Evolutionary conservation across 306 rosid genomes (phyloP), one percentile per base, ranked within the genome.

Genomic region (Vachellia pachyceras): DNA sequence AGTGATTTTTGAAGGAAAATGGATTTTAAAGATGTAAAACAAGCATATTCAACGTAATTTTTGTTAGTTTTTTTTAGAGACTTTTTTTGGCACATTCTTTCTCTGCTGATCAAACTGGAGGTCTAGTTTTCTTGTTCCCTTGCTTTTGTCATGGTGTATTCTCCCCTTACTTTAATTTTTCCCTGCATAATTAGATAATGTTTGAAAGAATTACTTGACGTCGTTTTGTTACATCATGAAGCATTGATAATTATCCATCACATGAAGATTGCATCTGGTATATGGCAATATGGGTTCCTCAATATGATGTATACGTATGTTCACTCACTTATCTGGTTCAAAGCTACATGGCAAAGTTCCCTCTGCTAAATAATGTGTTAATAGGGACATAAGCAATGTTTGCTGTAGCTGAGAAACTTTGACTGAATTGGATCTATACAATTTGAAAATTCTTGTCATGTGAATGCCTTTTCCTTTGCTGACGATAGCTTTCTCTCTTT

Each of bases 121-220:
- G 69, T 75, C 23, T 20, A 20, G 22, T 52, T 77, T 65, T 80
- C 80, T 82, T 36, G 42, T 42, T 77, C 66, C 44, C 78, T 68
- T 83, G 76, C 42, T 72, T 54, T 67, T 77, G 75, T 50, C 61
- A 60, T 77, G 18, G 41, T 37, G 61, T 72, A 55, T 46, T 58
- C 37, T 44, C 23, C 49, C 58, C 23, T n/a, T 4, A n/a, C 45
- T 40, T 67, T 68, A 66, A 45, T 29, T 67, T 74, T 49, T 58
- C 33, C 57, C 61, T 37, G 17, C 72, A 75, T 80, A 57, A 60
- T 40, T 29, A 29, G 9, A 12, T 60, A 79, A 47, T 63, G 49
- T 79, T 80, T 76, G 78, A 80, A 72, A 47, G 71, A 64, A 54
- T 64, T 79, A 55, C 63, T 5, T 5, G 37, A 23, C 82, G n/a